Conservation (phyloP, 345 rosid species). For the Adansonia digitata region DNA sequence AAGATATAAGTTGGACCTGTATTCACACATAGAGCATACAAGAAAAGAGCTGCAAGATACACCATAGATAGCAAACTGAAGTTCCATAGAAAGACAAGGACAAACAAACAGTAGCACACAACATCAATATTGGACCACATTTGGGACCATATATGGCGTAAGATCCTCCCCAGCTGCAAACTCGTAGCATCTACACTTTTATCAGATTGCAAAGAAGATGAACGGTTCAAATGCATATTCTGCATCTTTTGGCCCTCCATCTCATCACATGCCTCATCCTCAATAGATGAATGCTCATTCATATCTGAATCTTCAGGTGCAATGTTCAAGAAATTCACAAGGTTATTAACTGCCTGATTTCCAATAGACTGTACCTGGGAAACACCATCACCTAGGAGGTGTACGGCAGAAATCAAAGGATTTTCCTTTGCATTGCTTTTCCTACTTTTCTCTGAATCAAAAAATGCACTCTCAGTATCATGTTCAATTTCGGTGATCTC, state of each 20-base stretch:
- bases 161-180: slow-evolving; percentile 88
- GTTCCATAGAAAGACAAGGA: slow-evolving; percentile 84
- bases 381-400: slow-evolving; percentile 92
- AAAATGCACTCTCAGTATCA: slow-evolving; percentile 36
- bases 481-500: slow-evolving; percentile 77
- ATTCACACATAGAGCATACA: slow-evolving; percentile 84
- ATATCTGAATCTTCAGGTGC: slow-evolving; percentile 60
- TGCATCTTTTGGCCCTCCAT: slow-evolving; percentile 56
- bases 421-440: slow-evolving; percentile 56
- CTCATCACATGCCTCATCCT: slow-evolving; percentile 54
- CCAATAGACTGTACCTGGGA: slow-evolving; percentile 93
- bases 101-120: slow-evolving; percentile 88
- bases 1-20: slow-evolving; percentile 83
- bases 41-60: slow-evolving; percentile 84
- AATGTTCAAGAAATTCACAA: slow-evolving; percentile 77
- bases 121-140: slow-evolving; percentile 86
- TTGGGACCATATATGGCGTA: slow-evolving; percentile 86
- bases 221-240: slow-evolving; percentile 40
- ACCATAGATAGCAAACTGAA: slow-evolving; percentile 94
- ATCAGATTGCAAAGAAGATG: slow-evolving; percentile 83
- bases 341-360: slow-evolving; percentile 91
- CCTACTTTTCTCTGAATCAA: slow-evolving; percentile 42
- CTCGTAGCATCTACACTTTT: slow-evolving; percentile 79
- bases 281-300: slow-evolving; percentile 48
- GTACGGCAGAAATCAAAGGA: slow-evolving; percentile 83